These are phyloP conservation scores for Claviceps africana DNA, from an alignment of 2,329 filamentous ascomycete genomes.

Conservation along the genomic window DNA sequence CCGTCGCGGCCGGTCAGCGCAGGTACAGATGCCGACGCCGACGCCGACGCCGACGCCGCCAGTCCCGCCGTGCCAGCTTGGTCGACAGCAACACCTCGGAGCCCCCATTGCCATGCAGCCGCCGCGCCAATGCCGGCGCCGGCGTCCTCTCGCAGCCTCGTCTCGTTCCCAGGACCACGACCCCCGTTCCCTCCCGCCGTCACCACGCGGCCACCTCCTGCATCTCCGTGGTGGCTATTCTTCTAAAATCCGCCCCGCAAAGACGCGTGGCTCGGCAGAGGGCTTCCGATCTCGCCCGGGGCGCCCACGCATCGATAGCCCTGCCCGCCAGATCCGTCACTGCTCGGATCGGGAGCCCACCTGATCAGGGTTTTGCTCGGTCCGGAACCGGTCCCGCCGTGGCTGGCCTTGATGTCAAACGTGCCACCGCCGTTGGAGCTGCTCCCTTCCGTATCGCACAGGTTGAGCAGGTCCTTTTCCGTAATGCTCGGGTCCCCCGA, in stretches of 20 bases:
- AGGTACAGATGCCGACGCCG: neutral
- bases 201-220: neutral
- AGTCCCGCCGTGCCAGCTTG: neutral
- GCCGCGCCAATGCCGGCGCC: neutral
- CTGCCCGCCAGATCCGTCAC: slow-evolving; percentile 25
- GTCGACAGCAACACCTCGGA: neutral
- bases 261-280: slow-evolving; percentile 33
- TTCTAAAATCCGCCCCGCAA: slow-evolving; percentile 23
- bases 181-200: neutral
- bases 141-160: neutral
- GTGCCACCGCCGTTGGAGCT: slow-evolving; percentile 77
- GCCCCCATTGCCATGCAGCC: neutral
- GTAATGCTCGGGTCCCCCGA: slow-evolving; percentile 21
- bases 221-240: slow-evolving; percentile 6
- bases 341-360: slow-evolving; percentile 7
- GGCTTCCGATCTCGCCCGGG: slow-evolving; percentile 59
- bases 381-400: slow-evolving; percentile 33
- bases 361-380: neutral
- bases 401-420: slow-evolving; percentile 54
- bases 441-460: slow-evolving; percentile 86
- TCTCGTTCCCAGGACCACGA: neutral
- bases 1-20: neutral
- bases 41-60: neutral
- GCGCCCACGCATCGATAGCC: slow-evolving; percentile 35
- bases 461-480: slow-evolving; percentile 59